Evolutionary conservation across 1,139 yeast species (phyloP).

Genomic region (Taiozyma onychis): DNA sequence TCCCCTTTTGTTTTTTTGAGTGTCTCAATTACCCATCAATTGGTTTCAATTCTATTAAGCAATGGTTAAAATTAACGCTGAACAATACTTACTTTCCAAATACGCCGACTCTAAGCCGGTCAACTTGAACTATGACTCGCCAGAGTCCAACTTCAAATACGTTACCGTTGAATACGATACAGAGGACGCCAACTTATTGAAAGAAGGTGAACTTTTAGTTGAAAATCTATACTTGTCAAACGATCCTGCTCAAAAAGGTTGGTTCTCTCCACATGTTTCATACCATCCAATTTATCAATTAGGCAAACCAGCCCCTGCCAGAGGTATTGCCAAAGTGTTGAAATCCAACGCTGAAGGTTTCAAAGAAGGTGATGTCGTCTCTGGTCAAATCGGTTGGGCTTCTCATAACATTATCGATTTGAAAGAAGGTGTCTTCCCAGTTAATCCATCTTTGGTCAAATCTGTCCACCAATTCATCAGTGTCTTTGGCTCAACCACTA

Average conservation of each 20-base stretch:
- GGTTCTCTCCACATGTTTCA: slow-evolving; percentile 44
- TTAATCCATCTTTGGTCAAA: slow-evolving; percentile 29
- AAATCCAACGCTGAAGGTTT: slow-evolving; percentile 37
- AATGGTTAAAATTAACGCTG: slow-evolving; percentile 24
- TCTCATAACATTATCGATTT: slow-evolving; percentile 31
- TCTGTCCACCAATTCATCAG: slow-evolving; percentile 40
- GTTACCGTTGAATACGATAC: slow-evolving; percentile 23
- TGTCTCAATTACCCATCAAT: not conserved
- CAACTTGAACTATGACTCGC: slow-evolving; percentile 26
- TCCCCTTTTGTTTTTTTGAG: not conserved
- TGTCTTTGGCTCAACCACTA: slow-evolving; percentile 50
- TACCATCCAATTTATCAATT: slow-evolving; percentile 43
- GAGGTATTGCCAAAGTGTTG: slow-evolving; percentile 45
- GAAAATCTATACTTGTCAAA: slow-evolving; percentile 49
- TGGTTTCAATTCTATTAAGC: not conserved
- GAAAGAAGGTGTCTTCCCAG: slow-evolving; percentile 8
- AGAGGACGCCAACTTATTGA: slow-evolving; percentile 24
- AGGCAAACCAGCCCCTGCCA: slow-evolving; percentile 45
- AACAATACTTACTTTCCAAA: slow-evolving; percentile 27
- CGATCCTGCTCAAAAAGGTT: slow-evolving; percentile 63
- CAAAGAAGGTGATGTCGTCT: slow-evolving; percentile 39
- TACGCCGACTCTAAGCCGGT: slow-evolving; percentile 23
- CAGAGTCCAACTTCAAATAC: slow-evolving; percentile 35
- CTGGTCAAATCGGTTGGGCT: slow-evolving; percentile 36
- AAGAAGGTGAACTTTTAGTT: slow-evolving; percentile 42